Evolutionary conservation across 306 rosid genomes (phyloP), one percentile per base, ranked within the genome.

Genomic region (Cicer judaicum): DNA sequence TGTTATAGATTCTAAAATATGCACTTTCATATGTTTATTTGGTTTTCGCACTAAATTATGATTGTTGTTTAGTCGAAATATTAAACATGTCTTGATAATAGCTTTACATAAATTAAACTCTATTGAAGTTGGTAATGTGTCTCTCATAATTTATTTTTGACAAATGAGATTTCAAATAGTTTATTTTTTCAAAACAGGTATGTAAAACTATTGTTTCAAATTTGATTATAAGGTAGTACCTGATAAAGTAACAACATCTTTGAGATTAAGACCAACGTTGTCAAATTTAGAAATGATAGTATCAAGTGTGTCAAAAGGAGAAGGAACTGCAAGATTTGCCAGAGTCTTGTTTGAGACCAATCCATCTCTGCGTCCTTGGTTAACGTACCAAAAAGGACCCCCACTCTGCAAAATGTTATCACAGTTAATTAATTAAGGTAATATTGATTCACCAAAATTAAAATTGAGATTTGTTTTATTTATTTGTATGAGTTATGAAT

Each of bases 361-460:
- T 13, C 88, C 97, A 76, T 92, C 97, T 79, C 97, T 86, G 64
- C 97, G 81, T 59, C 97, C 97, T 54, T 82, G 67, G n/a, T 72
- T 50, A 70, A 89, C 93, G 29, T 16, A 83, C 97, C 96, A 92
- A 19, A 72, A 38, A 0, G 84, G 90, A 39, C 97, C 97, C 18
- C 96, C 96, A 63, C 90, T 89, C 97, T 92, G 67, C 80, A 78
- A 80, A 74, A 43, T 5, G 10, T 19, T 8, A 64, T 34, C 8
- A 6, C 16, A 40, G 21, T 19, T 19, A 19, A 14, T 78, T 81
- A 88, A 5, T 12, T 12, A 47, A 61, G 16, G 4, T 68, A 11
- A 46, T 29, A 29, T 29, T 29, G 34, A 29, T 29, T 29, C 34
- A 29, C 34, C 0, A 3, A 2, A 3, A 29, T 29, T 29, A 29